Evolutionary conservation across 1,284 basidiomycete genomes (phyloP).

Genomic region (Anthracocystis panici-leucophaei): DNA sequence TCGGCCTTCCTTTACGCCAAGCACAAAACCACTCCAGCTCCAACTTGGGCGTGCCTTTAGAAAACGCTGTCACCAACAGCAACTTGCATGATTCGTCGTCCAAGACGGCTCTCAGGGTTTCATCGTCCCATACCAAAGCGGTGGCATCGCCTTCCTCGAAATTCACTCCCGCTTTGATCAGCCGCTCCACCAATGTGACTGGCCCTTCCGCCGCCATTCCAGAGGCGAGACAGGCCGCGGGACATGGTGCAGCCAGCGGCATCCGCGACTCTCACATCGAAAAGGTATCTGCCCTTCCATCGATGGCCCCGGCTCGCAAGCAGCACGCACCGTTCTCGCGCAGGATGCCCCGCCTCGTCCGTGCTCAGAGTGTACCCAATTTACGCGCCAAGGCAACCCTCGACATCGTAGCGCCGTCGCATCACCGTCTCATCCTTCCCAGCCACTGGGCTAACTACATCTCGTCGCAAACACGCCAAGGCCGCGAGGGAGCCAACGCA

Average conservation of each 20-base stretch:
- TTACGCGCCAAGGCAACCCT: conserved; percentile 46
- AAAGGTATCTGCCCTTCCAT: conserved; percentile 6
- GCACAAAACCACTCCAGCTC: not conserved
- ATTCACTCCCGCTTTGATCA: conserved; percentile 6
- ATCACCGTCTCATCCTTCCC: conserved; percentile 47
- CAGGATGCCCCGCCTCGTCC: conserved; percentile 33
- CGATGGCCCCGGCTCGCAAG: conserved; percentile 24
- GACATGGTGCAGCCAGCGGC: not conserved
- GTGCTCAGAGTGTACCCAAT: conserved; percentile 53
- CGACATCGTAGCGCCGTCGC: conserved; percentile 33
- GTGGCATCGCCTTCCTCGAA: not conserved
- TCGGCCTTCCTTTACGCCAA: conserved; percentile 10
- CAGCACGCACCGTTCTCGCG: conserved; percentile 15
- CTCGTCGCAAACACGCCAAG: conserved; percentile 22
- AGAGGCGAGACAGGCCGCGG: not conserved
- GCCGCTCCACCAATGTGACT: conserved; percentile 2
- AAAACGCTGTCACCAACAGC: not conserved
- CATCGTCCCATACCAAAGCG: not conserved
- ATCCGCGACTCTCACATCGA: not conserved
- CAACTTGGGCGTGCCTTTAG: no score
- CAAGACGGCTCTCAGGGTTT: not conserved
- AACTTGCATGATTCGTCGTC: not conserved
- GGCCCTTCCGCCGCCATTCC: not conserved
- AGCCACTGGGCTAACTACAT: conserved; percentile 40
- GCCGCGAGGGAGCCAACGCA: conserved; percentile 16